These are phyloP conservation scores for Populus deltoides DNA, from an alignment of 345 rosid species.

Conservation along the genomic window DNA sequence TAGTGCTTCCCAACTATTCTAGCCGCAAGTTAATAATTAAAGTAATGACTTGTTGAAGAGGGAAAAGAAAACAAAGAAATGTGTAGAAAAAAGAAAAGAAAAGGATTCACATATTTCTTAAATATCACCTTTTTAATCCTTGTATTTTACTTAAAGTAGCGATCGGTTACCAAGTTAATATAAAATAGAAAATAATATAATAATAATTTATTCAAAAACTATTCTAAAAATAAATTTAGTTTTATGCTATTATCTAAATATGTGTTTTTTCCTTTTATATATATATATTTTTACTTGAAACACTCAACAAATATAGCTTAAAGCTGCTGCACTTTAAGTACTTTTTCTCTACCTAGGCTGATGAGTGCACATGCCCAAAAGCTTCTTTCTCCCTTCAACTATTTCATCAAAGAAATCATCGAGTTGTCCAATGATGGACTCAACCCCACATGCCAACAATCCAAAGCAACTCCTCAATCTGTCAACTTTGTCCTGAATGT, in stretches of 20 bases:
- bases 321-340: not conserved
- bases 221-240: too few species aligned
- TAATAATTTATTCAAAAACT: too few species aligned
- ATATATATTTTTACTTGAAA: too few species aligned
- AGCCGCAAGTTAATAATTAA: constrained; percentile 12
- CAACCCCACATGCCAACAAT: constrained; percentile 62
- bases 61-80: not conserved
- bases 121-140: too few species aligned
- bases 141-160: too few species aligned
- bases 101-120: too few species aligned
- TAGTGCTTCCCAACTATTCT: not conserved
- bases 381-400: constrained; percentile 78
- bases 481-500: constrained; percentile 52
- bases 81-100: not conserved
- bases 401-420: constrained; percentile 93
- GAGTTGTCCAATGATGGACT: constrained; percentile 58
- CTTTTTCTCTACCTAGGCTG: constrained; percentile 33
- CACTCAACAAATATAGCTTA: too few species aligned
- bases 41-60: not conserved
- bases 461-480: constrained; percentile 56
- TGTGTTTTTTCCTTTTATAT: too few species aligned
- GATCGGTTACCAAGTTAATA: too few species aligned
- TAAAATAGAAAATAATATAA: too few species aligned
- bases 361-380: constrained; percentile 72
- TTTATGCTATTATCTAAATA: too few species aligned